phyloP scores from a whole-genome alignment of 1,139 yeast genomes.

The Nematodospora anomalae region DNA sequence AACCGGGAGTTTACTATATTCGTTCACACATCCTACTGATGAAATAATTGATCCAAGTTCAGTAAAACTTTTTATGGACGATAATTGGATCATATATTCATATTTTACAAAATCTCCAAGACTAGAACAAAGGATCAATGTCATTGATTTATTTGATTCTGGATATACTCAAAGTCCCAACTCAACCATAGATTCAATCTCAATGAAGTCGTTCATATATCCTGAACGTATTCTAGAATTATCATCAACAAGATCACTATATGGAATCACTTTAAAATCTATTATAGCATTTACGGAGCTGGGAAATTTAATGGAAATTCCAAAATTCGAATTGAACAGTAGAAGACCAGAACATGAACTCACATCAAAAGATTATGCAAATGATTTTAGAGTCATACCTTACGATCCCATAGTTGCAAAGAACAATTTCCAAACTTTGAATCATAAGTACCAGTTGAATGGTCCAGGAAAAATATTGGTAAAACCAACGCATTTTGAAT shows the following conservation, averaged over 20 bases:
- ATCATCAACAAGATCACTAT: slow-evolving; percentile 60
- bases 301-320: slow-evolving; percentile 70
- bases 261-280: slow-evolving; percentile 75
- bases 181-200: slow-evolving; percentile 28
- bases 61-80: slow-evolving; percentile 65
- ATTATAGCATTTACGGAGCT: slow-evolving; percentile 56
- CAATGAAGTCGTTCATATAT: slow-evolving; percentile 57
- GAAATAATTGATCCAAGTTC: slow-evolving; percentile 38
- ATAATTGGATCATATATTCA: slow-evolving; percentile 79
- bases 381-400: slow-evolving; percentile 60
- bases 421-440: slow-evolving; percentile 42
- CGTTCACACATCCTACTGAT: slow-evolving; percentile 42
- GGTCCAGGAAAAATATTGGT: slow-evolving; percentile 39
- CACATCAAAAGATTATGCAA: slow-evolving; percentile 50
- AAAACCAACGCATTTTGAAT: slow-evolving; percentile 72
- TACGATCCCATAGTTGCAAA: slow-evolving; percentile 64
- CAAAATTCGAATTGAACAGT: slow-evolving; percentile 63
- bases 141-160: slow-evolving; percentile 78
- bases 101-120: slow-evolving; percentile 55
- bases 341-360: slow-evolving; percentile 59
- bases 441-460: slow-evolving; percentile 34
- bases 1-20: slow-evolving; percentile 63
- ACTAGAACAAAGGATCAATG: slow-evolving; percentile 60
- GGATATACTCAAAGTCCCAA: slow-evolving; percentile 34
- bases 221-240: slow-evolving; percentile 57